Percentiles rank a stretch among this genome's conserved stretches.
Evolutionary conservation across 139 green algal genomes (phyloP).

Genomic region (Haematococcus lacustris): DNA sequence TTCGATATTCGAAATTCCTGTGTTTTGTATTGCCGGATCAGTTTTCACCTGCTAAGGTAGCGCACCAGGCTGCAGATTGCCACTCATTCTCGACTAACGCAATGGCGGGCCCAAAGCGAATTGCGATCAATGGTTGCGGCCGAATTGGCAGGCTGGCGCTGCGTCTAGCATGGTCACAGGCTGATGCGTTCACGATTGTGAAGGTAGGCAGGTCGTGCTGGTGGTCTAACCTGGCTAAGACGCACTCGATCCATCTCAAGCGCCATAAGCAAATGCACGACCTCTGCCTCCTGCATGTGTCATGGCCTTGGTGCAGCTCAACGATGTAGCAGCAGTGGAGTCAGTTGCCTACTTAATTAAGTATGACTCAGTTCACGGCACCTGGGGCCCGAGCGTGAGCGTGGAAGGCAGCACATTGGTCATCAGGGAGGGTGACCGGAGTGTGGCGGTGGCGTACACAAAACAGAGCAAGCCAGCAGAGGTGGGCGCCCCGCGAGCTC

Average conservation of each 20-base stretch:
- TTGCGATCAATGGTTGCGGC: conserved; percentile 64
- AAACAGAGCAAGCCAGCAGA: conserved; percentile 7
- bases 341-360: conserved; percentile 72
- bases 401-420: conserved; percentile 43
- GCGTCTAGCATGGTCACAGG: conserved; percentile 39
- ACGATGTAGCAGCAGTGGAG: conserved; percentile 62
- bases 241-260: too few relatives aligned
- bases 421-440: conserved; percentile 33
- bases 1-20: too few relatives aligned
- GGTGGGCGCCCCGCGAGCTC: too few relatives aligned
- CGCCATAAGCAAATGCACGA: too few relatives aligned
- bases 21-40: too few relatives aligned
- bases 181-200: conserved; percentile 59
- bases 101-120: conserved; percentile 23
- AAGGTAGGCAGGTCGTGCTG: conserved; percentile 17
- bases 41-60: too few relatives aligned
- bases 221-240: too few relatives aligned
- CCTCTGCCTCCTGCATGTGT: neutral
- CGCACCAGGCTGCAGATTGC: neutral
- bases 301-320: conserved; percentile 38
- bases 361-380: conserved; percentile 55
- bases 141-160: conserved; percentile 39
- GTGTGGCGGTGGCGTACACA: conserved; percentile 38
- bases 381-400: neutral
- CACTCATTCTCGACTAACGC: neutral